Conservation (phyloP, 192 early-diverging fungal species). For the Chytriomyces sp. region DNA sequence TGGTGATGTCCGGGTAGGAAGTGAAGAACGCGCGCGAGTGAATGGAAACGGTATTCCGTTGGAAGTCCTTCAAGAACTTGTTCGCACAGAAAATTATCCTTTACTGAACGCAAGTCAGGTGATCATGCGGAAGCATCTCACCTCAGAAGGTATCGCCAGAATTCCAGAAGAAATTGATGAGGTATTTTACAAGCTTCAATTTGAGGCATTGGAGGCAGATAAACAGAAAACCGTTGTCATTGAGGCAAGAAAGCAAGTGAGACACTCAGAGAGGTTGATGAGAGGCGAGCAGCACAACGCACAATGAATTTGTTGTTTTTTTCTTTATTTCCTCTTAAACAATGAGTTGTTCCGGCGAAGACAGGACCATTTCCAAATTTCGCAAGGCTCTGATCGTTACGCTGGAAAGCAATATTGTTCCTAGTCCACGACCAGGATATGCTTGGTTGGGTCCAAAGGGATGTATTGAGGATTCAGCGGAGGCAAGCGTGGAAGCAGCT, state of each 20-base stretch:
- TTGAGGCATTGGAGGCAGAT: background rate
- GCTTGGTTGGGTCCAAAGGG: conserved; percentile 13
- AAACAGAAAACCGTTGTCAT: background rate
- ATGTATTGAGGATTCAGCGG: background rate
- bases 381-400: background rate
- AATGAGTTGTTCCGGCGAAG: background rate
- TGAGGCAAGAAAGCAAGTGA: background rate
- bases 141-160: background rate
- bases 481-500: conserved; percentile 2
- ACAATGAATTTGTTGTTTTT: too few relatives aligned
- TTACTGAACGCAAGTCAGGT: conserved; percentile 3
- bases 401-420: background rate
- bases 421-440: background rate
- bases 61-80: conserved; percentile 18
- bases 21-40: background rate
- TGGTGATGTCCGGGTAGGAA: background rate
- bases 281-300: background rate
- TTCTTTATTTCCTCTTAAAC: too few relatives aligned
- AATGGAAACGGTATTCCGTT: conserved; percentile 32
- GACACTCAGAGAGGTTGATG: background rate
- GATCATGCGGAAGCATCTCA: conserved; percentile 18
- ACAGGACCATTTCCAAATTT: background rate
- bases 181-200: background rate
- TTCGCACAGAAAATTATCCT: conserved; percentile 20
- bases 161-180: conserved; percentile 3